phyloP scores from a whole-genome alignment of 2,329 filamentous ascomycete species.

The Epichloe scottii region DNA sequence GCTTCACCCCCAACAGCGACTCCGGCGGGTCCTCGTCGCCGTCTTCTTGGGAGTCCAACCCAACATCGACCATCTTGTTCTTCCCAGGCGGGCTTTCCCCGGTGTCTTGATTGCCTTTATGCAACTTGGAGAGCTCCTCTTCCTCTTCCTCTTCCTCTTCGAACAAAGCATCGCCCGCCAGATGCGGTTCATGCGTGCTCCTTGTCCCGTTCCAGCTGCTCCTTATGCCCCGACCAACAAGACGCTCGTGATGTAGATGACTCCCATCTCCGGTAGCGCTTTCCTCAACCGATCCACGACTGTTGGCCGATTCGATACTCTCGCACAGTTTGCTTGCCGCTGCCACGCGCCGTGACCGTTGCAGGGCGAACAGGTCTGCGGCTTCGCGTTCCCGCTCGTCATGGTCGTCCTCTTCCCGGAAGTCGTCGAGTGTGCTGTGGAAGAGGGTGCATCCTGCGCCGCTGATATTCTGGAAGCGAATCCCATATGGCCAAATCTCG shows the following conservation, averaged over 20 bases:
- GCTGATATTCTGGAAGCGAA: constrained; percentile 67
- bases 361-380: constrained; percentile 86
- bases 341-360: constrained; percentile 80
- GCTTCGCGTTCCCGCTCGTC: constrained; percentile 82
- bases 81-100: constrained; percentile 25
- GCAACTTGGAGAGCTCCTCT: constrained; percentile 27
- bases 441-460: constrained; percentile 82
- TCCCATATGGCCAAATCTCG: constrained; percentile 57
- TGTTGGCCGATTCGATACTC: constrained; percentile 56
- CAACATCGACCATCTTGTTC: constrained; percentile 75
- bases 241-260: constrained; percentile 32
- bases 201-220: constrained; percentile 52
- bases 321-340: constrained; percentile 73
- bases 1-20: constrained; percentile 45
- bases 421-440: constrained; percentile 80
- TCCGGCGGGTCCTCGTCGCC: constrained; percentile 45
- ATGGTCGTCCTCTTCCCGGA: constrained; percentile 86
- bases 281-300: constrained; percentile 23
- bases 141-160: constrained; percentile 33
- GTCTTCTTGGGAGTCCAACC: constrained; percentile 56
- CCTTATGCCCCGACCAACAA: constrained; percentile 40
- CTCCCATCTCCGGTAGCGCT: constrained; percentile 15
- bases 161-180: constrained; percentile 20
- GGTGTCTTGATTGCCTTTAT: constrained; percentile 17
- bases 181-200: constrained; percentile 21